These are phyloP conservation scores for Cyberlindnera nakhonratchasimensis DNA, from an alignment of 805 yeast genomes.

Conservation along the genomic window DNA sequence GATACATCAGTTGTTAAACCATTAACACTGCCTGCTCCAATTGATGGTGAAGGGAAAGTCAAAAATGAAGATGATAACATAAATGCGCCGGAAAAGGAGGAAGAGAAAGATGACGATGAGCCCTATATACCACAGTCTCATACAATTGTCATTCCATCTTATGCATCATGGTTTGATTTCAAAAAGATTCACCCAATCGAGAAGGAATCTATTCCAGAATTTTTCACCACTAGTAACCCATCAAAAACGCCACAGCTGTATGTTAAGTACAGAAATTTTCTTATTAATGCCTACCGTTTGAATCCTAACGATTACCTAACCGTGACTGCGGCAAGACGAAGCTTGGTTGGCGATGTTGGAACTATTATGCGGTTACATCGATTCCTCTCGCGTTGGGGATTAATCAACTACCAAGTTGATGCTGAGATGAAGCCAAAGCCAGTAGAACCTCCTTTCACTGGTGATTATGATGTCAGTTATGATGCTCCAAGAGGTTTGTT, in stretches of 20 bases:
- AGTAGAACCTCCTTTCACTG: constrained; percentile 70
- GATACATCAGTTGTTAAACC: too few relatives aligned
- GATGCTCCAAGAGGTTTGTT: constrained; percentile 92
- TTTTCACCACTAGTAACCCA: constrained; percentile 67
- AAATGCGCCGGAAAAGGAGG: constrained; percentile 10
- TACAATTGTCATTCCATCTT: constrained; percentile 81
- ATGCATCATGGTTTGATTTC: constrained; percentile 81
- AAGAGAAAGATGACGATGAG: constrained; percentile 17
- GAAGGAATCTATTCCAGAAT: constrained; percentile 81
- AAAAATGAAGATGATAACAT: constrained; percentile 2
- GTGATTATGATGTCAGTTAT: constrained; percentile 69
- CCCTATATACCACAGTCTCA: constrained; percentile 60
- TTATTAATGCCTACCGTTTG: constrained; percentile 81
- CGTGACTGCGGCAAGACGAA: constrained; percentile 86
- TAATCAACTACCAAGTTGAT: constrained; percentile 88
- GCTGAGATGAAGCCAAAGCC: constrained; percentile 68
- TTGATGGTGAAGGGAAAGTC: constrained; percentile 8
- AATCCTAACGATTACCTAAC: constrained; percentile 89
- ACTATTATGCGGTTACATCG: constrained; percentile 80
- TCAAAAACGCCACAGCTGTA: constrained; percentile 81
- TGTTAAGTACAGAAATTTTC: constrained; percentile 78
- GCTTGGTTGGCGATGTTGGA: constrained; percentile 88
- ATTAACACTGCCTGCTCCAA: not conserved
- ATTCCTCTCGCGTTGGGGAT: constrained; percentile 87
- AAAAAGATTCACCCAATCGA: constrained; percentile 73